Base-by-base conservation (phyloP, 805 yeast species). In the Ascoidea tarda region DNA sequence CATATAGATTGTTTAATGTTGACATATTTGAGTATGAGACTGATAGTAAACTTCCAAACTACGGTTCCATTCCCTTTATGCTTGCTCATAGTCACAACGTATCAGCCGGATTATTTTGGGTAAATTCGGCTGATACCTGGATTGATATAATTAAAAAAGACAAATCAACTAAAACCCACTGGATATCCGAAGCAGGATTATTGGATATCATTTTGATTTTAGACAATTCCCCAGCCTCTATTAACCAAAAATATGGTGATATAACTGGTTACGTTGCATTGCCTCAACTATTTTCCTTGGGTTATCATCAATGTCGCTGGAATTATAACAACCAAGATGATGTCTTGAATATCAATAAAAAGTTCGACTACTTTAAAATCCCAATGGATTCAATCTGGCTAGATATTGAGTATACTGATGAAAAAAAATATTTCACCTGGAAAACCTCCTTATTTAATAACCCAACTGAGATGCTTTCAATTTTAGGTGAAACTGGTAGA, bases 261-360 rank as follows among this genome's bases (percentile, higher is more conserved):
- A 65, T 93, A 16, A 82, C 95, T 0, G 99, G 99, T 0, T 76
- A 69, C 54, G 74, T 89, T 0, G 65, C 72, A 6, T 66, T 93
- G 8, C 99, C 99, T 1, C 84, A 80, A 57, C 57, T 82, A 47
- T 85, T 89, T 60, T 73, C 96, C 0, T 65, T 89, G 12, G 98
- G 96, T 0, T 87, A 93, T 63, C 98, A 93, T 63, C 99, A 93
- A 67, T 91, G 96, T 63, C 77, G 98, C 62, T 93, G 99, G 99
- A 93, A 93, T 65, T 93, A 93, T 68, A 87, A 87, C 63, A 90
- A 85, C 59, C 90, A 87, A 62, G 73, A 74, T 8, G 99, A 93
- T 66, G 91, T 93, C 1, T 66, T 88, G n/a, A 79, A 73, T 6
- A 84, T 93, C 12, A 76, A 77, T 57, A 63, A 72, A 1, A 74